Conservation (phyloP, 306 rosid species). For the Calophaca sinica region DNA sequence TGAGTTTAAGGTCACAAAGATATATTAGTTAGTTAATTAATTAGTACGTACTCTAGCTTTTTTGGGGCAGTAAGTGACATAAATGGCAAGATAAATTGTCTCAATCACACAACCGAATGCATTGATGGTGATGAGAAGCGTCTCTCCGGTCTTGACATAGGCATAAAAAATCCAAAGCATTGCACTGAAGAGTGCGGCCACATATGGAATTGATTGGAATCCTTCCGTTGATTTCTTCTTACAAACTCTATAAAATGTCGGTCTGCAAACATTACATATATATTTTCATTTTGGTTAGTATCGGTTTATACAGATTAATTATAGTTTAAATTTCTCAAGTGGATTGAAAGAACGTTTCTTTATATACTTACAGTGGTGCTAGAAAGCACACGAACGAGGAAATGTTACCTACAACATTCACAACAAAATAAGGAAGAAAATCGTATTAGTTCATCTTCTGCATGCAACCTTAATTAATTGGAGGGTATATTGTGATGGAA, state of each 20-base stretch:
- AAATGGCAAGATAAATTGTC: constrained; percentile 82
- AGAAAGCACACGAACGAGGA: constrained; percentile 80
- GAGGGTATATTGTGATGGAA: background rate
- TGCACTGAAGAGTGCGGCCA: constrained; percentile 84
- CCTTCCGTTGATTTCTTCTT: constrained; percentile 95
- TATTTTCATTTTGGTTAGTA: no score
- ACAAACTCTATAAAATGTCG: constrained; percentile 75
- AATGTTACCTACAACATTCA: constrained; percentile 64
- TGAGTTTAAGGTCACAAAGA: no score
- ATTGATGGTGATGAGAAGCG: constrained; percentile 83
- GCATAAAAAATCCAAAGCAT: constrained; percentile 94
- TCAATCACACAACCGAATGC: constrained; percentile 82
- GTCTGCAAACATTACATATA: constrained; percentile 57
- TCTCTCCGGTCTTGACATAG: constrained; percentile 62
- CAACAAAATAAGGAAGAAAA: constrained; percentile 9
- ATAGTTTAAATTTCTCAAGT: no score
- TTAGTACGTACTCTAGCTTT: constrained; percentile 33
- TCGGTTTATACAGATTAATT: no score
- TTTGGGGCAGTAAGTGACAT: constrained; percentile 74
- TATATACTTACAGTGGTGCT: constrained; percentile 80
- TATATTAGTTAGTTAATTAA: background rate
- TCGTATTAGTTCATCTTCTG: background rate
- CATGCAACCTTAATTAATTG: background rate
- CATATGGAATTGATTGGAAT: constrained; percentile 87
- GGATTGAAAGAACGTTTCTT: background rate